Evolutionary conservation across 805 yeast genomes (phyloP).

Genomic region (Metschnikowia koreensis): DNA sequence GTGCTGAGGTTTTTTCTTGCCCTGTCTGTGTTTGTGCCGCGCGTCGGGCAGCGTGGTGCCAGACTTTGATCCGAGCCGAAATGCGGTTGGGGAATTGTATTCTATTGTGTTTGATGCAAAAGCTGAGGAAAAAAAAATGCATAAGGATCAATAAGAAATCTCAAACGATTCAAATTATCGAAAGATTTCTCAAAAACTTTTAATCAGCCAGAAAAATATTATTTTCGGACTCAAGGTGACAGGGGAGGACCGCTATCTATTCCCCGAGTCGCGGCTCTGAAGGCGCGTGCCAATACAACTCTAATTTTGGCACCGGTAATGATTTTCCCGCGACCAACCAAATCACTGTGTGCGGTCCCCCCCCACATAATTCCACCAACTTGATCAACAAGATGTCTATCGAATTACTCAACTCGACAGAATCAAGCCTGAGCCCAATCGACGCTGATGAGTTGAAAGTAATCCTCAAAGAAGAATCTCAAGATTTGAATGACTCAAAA

Average conservation of each 20-base stretch:
- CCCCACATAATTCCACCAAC: neutral
- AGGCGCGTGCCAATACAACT: neutral
- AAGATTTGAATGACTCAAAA: slow-evolving; percentile 14
- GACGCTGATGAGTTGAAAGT: slow-evolving; percentile 4
- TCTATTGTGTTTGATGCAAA: no score
- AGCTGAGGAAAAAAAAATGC: no score
- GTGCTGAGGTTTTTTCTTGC: neutral
- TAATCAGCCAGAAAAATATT: no score
- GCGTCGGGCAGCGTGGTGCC: slow-evolving; percentile 3
- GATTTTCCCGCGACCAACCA: neutral
- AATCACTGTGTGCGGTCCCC: neutral
- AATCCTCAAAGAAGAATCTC: slow-evolving; percentile 5
- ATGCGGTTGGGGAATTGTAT: no score
- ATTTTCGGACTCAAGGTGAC: no score
- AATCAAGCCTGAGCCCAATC: slow-evolving; percentile 13
- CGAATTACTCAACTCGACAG: slow-evolving; percentile 9
- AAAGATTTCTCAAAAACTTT: no score
- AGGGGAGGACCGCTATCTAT: no score
- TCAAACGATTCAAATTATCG: no score
- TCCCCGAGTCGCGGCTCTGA: neutral
- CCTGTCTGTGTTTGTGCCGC: slow-evolving; percentile 7
- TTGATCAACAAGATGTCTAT: slow-evolving; percentile 9
- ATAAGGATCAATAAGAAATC: no score
- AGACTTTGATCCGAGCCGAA: neutral
- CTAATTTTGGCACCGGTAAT: no score